phyloP scores from a whole-genome alignment of 2,329 filamentous ascomycete species.

The Delphinella strobiligena region DNA sequence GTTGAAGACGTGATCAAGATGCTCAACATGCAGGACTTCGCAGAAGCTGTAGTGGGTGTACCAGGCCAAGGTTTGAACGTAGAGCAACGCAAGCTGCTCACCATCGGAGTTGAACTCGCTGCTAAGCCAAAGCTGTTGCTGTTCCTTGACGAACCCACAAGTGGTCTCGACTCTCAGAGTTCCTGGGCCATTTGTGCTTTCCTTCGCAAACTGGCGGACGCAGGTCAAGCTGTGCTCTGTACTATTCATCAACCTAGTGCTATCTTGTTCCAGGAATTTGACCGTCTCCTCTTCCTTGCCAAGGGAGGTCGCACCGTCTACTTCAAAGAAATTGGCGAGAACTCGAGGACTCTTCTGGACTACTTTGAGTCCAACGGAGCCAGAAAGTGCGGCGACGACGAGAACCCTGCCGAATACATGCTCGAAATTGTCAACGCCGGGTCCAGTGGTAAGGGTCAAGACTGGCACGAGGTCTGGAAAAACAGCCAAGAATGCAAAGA shows the following conservation, averaged over 20 bases:
- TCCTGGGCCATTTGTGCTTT: slow-evolving; percentile 70
- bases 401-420: slow-evolving; percentile 70
- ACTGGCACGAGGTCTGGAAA: slow-evolving; percentile 32
- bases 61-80: slow-evolving; percentile 49
- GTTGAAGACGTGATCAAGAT: slow-evolving; percentile 55
- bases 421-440: slow-evolving; percentile 33
- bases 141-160: slow-evolving; percentile 70
- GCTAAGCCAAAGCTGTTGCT: slow-evolving; percentile 60
- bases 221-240: slow-evolving; percentile 78
- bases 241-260: slow-evolving; percentile 88
- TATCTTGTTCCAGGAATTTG: slow-evolving; percentile 78
- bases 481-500: slow-evolving; percentile 17
- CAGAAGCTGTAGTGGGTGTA: slow-evolving; percentile 53
- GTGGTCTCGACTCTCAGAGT: slow-evolving; percentile 58
- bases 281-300: slow-evolving; percentile 67
- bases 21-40: slow-evolving; percentile 53
- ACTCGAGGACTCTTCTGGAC: slow-evolving; percentile 57
- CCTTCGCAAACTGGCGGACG: slow-evolving; percentile 62
- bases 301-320: slow-evolving; percentile 72
- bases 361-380: slow-evolving; percentile 47
- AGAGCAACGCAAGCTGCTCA: slow-evolving; percentile 57
- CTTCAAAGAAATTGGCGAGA: slow-evolving; percentile 71
- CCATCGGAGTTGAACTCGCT: slow-evolving; percentile 49
- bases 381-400: slow-evolving; percentile 37
- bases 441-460: slow-evolving; percentile 20